Evolutionary conservation across 202 grass and related monocot species (phyloP), one percentile per base, ranked within the genome.

Genomic region (Setaria viridis): DNA sequence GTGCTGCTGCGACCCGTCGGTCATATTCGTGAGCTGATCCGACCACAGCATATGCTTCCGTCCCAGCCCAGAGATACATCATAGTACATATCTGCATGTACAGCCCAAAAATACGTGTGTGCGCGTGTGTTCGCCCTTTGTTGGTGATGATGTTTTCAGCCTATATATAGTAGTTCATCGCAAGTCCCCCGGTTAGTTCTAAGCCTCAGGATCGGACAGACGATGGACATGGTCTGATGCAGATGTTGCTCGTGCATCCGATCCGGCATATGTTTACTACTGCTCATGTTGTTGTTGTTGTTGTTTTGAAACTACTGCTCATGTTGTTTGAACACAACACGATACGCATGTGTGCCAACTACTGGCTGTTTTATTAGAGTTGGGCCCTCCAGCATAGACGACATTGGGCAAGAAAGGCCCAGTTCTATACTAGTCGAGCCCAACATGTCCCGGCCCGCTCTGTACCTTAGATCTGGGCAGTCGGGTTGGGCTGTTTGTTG

Each of bases 1-100:
- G 66, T 92, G 90, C 74, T 92, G 93, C 51, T 92, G 93, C 69
- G 88, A 95, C 82, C 93, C 93, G 0, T 90, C 90, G 1, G 50
- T 90, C 63, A 79, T 90, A 75, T 86, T 88, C 45, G 67, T 94
- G 49, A 89, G 66, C 86, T 89, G 72, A 75, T 56, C 72, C 16
- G 82, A 82, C 56, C 72, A 39, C 49, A 42, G 9, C 37, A 29
- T 2, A 9, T 25, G 32, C 3, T 2, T 13, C 5, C 32, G 55
- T 29, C 14, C 69, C 77, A 49, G 62, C 42, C 48, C 63, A 48
- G 2, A 9, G 30, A 21, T 5, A 8, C 1, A 32, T 43, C 39
- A 2, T 11, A 46, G 2, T n/a, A 32, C 11, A 14, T n/a, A 9
- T 12, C 5, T 37, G 12, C 54, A 56, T 20, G 54, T 19, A 3